Conservation (phyloP, 106 monocot genomes). For the Apostasia shenzhenica region DNA sequence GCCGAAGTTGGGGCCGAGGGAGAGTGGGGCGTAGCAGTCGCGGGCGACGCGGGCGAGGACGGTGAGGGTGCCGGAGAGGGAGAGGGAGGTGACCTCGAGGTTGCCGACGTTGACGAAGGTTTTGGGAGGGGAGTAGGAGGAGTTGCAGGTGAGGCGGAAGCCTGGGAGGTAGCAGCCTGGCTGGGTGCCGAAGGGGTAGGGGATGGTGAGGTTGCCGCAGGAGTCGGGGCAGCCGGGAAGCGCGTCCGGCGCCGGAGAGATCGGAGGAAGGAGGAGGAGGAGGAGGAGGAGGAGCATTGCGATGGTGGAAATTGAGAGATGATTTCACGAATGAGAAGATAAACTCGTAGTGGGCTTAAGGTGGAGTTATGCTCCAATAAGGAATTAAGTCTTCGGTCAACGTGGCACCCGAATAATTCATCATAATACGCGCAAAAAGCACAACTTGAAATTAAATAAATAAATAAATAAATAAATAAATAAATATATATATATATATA, state of each 20-base stretch:
- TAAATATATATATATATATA: too few species aligned
- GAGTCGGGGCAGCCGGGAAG: slow-evolving; percentile 19
- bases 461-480: too few species aligned
- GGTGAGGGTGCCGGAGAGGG: background rate
- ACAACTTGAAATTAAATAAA: too few species aligned
- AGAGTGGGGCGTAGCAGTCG: slow-evolving; percentile 17
- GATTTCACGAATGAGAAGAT: too few species aligned
- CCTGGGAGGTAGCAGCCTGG: slow-evolving; percentile 22
- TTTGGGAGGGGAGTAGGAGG: slow-evolving; percentile 15
- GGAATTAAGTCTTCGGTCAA: too few species aligned
- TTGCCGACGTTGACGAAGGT: slow-evolving; percentile 18
- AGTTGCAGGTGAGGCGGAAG: slow-evolving; percentile 41
- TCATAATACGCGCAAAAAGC: too few species aligned
- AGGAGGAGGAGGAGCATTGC: background rate
- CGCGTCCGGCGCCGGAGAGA: background rate
- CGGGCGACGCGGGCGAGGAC: slow-evolving; percentile 5
- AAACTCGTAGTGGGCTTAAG: too few species aligned
- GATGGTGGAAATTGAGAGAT: too few species aligned
- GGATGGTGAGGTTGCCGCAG: slow-evolving; percentile 42
- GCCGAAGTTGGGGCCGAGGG: background rate
- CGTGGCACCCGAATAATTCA: too few species aligned
- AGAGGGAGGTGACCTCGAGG: slow-evolving; percentile 12
- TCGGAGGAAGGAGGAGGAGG: background rate
- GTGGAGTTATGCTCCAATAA: too few species aligned
- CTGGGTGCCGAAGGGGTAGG: slow-evolving; percentile 51